Conservation (phyloP, 129 eudicot species). For the Cynara cardunculus region DNA sequence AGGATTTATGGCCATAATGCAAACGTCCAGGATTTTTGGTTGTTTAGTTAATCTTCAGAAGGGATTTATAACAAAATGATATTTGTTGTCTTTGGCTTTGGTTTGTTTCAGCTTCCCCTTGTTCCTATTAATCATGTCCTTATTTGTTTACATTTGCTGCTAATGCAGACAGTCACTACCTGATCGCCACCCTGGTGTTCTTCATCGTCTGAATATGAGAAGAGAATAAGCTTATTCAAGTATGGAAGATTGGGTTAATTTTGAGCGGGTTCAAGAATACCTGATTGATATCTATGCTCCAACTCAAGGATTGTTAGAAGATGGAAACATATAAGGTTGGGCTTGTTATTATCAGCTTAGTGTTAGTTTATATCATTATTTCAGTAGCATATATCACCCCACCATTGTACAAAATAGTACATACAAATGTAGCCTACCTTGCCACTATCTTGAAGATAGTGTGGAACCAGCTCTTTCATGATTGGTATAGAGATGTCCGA, state of each 20-base stretch:
- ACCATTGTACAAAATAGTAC: not conserved
- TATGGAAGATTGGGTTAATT: not conserved
- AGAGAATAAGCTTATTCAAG: not conserved
- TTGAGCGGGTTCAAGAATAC: not conserved
- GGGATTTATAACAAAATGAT: too few species aligned
- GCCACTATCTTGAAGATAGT: conserved; percentile 90
- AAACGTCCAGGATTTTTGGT: too few species aligned
- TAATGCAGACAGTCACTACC: too few species aligned
- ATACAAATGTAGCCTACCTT: conserved; percentile 49
- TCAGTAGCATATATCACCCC: not conserved
- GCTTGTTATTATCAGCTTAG: not conserved
- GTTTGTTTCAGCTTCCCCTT: too few species aligned
- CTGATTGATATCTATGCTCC: not conserved
- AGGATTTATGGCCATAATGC: too few species aligned
- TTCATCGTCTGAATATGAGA: not conserved
- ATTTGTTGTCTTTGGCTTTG: too few species aligned
- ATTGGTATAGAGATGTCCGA: conserved; percentile 90
- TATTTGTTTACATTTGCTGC: too few species aligned
- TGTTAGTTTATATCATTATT: not conserved
- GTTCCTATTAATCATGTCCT: too few species aligned
- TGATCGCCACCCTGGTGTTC: not conserved
- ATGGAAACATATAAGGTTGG: not conserved
- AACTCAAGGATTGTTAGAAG: not conserved
- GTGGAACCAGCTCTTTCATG: conserved; percentile 91
- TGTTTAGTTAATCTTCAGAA: too few species aligned